Base-by-base conservation (phyloP, 306 rosid species). In the Castanea mollissima region DNA sequence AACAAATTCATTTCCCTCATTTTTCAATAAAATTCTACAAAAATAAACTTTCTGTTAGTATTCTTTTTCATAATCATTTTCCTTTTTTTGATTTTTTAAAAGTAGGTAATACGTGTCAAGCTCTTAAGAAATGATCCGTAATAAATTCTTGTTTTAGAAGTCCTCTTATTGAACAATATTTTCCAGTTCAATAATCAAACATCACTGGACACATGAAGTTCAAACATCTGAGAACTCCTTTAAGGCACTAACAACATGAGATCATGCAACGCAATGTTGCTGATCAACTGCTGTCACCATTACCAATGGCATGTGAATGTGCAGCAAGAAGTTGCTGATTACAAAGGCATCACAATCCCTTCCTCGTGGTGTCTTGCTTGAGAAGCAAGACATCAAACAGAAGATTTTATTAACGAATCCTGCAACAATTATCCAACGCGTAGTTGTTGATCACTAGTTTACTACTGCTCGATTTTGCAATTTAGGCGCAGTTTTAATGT, bases 381-480 rank as follows among this genome's bases (percentile, higher is more conserved):
- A 67, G 6, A 18, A 67, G 71, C 23, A 67, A 67, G 19, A 34
- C 71, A 16, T 38, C 1, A 5, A 67, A 31, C 49, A 10, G 18
- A 6, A 58, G 57, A 12, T 21, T 63, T 79, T 52, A 63, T 79
- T 62, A 15, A 52, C 71, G 3, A 32, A 67, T 18, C 23, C 51
- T 18, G 4, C 38, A 12, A 64, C 44, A 13, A 23, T 18, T 13
- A 6, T 77, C 79, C 74, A 72, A 55, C 32, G 65, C 16, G 10
- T 23, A 77, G 78, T 58, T 76, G 74, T 32, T 71, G 80, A 75
- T 74, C 60, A 55, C 63, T 44, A 55, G 20, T 68, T 2, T 3
- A 12, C 49, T 58, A 52, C 55, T 29, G 38, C 25, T 55, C 25
- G 5, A 9, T 7, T 41, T 38, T 55, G 12, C 41, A 27, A 59